Evolutionary conservation across 1,139 yeast species (phyloP).

Genomic region (Candida frijolesensis): DNA sequence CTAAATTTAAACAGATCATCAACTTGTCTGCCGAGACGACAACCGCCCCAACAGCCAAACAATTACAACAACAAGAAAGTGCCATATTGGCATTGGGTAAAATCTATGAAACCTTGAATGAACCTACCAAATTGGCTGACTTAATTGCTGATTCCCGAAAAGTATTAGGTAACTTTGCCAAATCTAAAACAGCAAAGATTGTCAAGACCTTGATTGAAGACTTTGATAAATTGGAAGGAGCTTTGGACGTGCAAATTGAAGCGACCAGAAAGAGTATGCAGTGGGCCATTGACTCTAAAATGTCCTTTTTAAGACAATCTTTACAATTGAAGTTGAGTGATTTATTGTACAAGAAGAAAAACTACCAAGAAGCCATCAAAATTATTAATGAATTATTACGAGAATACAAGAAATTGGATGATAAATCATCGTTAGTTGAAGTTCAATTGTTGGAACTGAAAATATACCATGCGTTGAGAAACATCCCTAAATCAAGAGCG

Average conservation of each 20-base stretch:
- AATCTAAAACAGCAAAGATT: conserved; percentile 92
- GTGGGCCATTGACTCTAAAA: conserved; percentile 84
- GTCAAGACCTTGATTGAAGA: conserved; percentile 75
- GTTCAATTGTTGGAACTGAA: conserved; percentile 91
- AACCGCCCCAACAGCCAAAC: conserved; percentile 26
- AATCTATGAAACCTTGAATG: conserved; percentile 48
- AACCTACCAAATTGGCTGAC: conserved; percentile 53
- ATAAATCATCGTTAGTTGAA: conserved; percentile 91
- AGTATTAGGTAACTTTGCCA: conserved; percentile 77
- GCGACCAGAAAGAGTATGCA: conserved; percentile 80
- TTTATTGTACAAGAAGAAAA: conserved; percentile 65
- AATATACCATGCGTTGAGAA: conserved; percentile 88
- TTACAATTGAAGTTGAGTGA: conserved; percentile 83
- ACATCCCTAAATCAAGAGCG: conserved; percentile 90
- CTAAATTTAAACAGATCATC: conserved; percentile 47
- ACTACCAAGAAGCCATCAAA: conserved; percentile 70
- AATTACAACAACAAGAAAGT: conserved; percentile 55
- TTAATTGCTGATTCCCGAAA: conserved; percentile 72
- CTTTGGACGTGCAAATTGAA: conserved; percentile 70
- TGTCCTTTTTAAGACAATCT: conserved; percentile 86
- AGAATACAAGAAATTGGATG: conserved; percentile 93
- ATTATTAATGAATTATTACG: conserved; percentile 71
- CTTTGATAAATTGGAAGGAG: conserved; percentile 67
- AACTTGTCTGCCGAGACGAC: conserved; percentile 39
- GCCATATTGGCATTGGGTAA: conserved; percentile 67